Conservation (phyloP, 352 stramenopile species). For the Lagenidium sp. region DNA sequence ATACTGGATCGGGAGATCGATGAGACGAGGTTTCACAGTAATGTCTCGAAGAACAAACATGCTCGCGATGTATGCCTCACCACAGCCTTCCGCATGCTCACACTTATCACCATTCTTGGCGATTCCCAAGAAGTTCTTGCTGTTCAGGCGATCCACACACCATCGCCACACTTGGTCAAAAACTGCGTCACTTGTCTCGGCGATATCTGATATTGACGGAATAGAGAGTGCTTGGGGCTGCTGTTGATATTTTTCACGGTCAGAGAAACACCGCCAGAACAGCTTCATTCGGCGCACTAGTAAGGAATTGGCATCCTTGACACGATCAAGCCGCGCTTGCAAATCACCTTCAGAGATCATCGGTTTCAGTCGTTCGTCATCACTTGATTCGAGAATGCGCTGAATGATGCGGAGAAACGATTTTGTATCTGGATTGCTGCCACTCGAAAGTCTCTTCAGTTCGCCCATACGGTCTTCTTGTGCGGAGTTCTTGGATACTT, state of each 20-base stretch:
- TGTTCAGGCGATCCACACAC: slow-evolving; percentile 79
- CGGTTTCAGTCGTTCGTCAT: slow-evolving; percentile 54
- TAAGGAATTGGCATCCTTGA: slow-evolving; percentile 37
- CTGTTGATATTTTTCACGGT: slow-evolving; percentile 9
- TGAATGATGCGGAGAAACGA: slow-evolving; percentile 39
- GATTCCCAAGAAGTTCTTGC: slow-evolving; percentile 60
- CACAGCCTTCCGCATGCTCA: slow-evolving; percentile 78
- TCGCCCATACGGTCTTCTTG: too few species aligned
- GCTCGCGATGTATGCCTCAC: slow-evolving; percentile 79
- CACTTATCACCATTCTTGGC: slow-evolving; percentile 71
- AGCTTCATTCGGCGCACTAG: slow-evolving; percentile 84
- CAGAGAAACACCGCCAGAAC: slow-evolving; percentile 60
- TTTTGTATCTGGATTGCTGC: too few species aligned
- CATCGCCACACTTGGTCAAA: slow-evolving; percentile 79
- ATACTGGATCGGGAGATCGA: slow-evolving; percentile 79
- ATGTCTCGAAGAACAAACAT: slow-evolving; percentile 84
- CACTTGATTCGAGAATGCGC: slow-evolving; percentile 42
- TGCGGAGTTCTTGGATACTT: neutral
- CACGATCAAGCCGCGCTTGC: slow-evolving; percentile 22
- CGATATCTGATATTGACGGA: slow-evolving; percentile 46
- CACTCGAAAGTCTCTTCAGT: too few species aligned
- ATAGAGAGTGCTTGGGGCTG: slow-evolving; percentile 8
- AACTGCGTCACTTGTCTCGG: slow-evolving; percentile 33
- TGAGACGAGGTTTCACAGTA: slow-evolving; percentile 39
- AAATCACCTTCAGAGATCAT: slow-evolving; percentile 30